Evolutionary conservation across 2,329 filamentous ascomycete genomes (phyloP).

Genomic region (Talaromyces rugulosus): DNA sequence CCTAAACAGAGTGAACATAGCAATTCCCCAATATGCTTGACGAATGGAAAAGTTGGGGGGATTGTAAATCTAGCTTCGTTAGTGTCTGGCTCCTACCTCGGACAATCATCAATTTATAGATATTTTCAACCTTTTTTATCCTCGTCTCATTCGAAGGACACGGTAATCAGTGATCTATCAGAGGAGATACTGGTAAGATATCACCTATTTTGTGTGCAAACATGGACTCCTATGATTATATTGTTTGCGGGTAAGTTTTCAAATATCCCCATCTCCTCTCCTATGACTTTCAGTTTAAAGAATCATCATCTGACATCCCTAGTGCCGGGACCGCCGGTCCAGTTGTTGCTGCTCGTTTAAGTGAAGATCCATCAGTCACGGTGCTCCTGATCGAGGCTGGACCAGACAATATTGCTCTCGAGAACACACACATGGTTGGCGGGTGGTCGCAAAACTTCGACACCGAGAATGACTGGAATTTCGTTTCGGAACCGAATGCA

Average conservation of each 20-base stretch:
- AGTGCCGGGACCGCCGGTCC: conserved; percentile 48
- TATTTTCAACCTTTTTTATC: background rate
- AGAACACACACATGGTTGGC: conserved; percentile 45
- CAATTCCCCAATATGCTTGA: background rate
- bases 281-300: background rate
- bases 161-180: background rate
- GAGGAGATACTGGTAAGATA: background rate
- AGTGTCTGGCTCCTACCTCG: background rate
- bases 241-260: background rate
- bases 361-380: conserved; percentile 39
- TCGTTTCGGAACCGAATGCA: conserved; percentile 36
- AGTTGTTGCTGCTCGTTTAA: conserved; percentile 46
- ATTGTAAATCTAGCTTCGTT: background rate
- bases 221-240: background rate
- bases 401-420: conserved; percentile 40
- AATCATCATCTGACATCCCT: background rate
- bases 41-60: background rate
- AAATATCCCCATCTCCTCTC: background rate
- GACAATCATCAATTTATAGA: background rate
- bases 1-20: too few species aligned
- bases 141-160: background rate
- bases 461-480: conserved; percentile 43
- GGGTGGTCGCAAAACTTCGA: conserved; percentile 43
- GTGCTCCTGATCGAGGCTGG: conserved; percentile 48
- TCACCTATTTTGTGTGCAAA: background rate